phyloP scores from a whole-genome alignment of 1,284 basidiomycete genomes.

The Ganoderma lingzhi region DNA sequence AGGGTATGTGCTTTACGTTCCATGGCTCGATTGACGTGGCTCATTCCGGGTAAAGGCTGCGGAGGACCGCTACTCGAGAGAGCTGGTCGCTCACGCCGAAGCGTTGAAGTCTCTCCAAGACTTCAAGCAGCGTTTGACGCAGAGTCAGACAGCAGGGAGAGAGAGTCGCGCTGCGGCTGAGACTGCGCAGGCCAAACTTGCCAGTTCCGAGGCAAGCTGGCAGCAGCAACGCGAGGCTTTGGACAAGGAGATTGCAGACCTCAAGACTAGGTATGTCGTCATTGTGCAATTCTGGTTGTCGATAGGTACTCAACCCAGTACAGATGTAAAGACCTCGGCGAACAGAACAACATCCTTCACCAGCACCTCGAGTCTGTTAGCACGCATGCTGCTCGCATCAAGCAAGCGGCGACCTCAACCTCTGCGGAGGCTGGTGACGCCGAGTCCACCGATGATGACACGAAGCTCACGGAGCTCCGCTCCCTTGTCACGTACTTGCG shows the following conservation, averaged over 20 bases:
- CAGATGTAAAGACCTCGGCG: slow-evolving; percentile 78
- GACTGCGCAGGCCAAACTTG: slow-evolving; percentile 78
- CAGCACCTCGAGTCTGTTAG: slow-evolving; percentile 89
- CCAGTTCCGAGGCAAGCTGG: slow-evolving; percentile 81
- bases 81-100: slow-evolving; percentile 86
- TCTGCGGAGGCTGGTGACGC: slow-evolving; percentile 49
- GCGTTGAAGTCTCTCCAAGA: slow-evolving; percentile 76
- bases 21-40: background rate
- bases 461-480: slow-evolving; percentile 75
- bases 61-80: slow-evolving; percentile 82
- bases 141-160: slow-evolving; percentile 58
- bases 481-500: slow-evolving; percentile 86
- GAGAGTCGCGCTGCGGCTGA: slow-evolving; percentile 69
- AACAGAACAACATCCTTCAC: slow-evolving; percentile 85
- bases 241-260: slow-evolving; percentile 79
- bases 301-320: background rate
- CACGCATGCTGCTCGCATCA: slow-evolving; percentile 81
- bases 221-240: slow-evolving; percentile 77
- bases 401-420: slow-evolving; percentile 68
- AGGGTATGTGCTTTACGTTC: slow-evolving; percentile 50
- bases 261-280: slow-evolving; percentile 68
- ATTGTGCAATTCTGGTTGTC: background rate
- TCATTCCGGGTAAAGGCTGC: slow-evolving; percentile 58
- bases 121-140: slow-evolving; percentile 69
- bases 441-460: slow-evolving; percentile 61